Percentiles rank a stretch among this genome's conserved stretches.
These are phyloP conservation scores for Apiospora phragmitis DNA, from an alignment of 2,329 filamentous ascomycete species.

Conservation along the genomic window DNA sequence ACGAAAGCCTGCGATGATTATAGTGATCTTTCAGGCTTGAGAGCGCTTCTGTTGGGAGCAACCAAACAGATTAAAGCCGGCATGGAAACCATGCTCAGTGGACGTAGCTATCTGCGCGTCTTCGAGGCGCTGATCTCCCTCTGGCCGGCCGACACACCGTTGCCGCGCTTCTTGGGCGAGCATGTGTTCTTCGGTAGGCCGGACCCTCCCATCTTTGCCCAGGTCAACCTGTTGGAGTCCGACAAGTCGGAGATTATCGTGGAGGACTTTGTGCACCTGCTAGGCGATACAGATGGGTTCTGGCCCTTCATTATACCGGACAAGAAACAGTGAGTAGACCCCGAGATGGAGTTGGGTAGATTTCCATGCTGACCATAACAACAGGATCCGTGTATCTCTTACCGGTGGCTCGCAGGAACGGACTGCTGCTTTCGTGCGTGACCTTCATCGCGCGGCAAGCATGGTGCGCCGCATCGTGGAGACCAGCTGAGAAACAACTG, in stretches of 20 bases:
- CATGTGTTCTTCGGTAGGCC: slow-evolving; percentile 10
- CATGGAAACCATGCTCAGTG: slow-evolving; percentile 3
- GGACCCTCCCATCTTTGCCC: slow-evolving; percentile 11
- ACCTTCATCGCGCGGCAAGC: slow-evolving; percentile 13
- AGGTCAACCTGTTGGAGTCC: slow-evolving; percentile 3
- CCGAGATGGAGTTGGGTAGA: no score
- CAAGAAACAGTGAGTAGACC: slow-evolving; percentile 11
- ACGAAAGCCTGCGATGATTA: background rate
- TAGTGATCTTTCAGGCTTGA: background rate
- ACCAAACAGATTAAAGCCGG: background rate
- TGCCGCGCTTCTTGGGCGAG: slow-evolving; percentile 11
- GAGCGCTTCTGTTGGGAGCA: background rate
- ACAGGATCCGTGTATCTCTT: slow-evolving; percentile 8
- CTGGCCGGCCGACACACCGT: slow-evolving; percentile 9
- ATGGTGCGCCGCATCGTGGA: slow-evolving; percentile 10
- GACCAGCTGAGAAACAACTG: background rate
- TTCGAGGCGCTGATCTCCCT: slow-evolving; percentile 10
- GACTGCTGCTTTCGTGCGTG: slow-evolving; percentile 7
- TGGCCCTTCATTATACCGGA: slow-evolving; percentile 12
- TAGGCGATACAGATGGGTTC: slow-evolving; percentile 11
- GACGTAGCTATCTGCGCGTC: slow-evolving; percentile 9
- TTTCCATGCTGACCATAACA: background rate
- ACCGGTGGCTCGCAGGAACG: slow-evolving; percentile 10
- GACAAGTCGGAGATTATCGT: background rate
- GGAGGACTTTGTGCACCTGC: slow-evolving; percentile 11